phyloP scores from a whole-genome alignment of 768 basidiomycete species.

The Boletus bicolor region DNA sequence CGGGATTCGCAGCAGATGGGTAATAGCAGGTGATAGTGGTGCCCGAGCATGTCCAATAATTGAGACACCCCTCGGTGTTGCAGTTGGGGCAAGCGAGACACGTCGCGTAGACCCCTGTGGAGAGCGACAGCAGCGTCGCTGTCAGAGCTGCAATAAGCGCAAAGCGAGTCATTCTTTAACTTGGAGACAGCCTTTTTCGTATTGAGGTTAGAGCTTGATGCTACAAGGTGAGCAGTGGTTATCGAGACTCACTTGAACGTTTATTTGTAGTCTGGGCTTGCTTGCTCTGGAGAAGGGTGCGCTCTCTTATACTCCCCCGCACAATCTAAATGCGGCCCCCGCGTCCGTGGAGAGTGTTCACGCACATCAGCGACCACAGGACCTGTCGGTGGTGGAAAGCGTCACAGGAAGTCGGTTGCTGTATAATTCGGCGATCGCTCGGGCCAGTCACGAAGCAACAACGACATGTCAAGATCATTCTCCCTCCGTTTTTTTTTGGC shows the following conservation, averaged over 20 bases:
- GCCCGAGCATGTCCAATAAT: slow-evolving; percentile 6
- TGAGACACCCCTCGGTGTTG: background rate
- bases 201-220: background rate
- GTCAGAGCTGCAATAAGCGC: background rate
- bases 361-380: background rate
- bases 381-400: background rate
- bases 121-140: background rate
- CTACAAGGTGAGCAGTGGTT: background rate
- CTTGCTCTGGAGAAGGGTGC: too few relatives aligned
- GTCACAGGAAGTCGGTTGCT: background rate
- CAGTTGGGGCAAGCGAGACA: slow-evolving; percentile 6
- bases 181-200: background rate
- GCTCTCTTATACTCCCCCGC: background rate
- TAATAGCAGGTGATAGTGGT: slow-evolving; percentile 5
- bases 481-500: background rate
- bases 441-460: background rate
- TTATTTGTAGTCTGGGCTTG: background rate
- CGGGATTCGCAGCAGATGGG: background rate
- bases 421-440: background rate
- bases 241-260: background rate
- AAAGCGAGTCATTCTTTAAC: background rate
- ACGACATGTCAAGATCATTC: background rate
- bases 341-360: background rate
- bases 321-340: background rate
- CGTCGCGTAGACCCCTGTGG: background rate